Evolutionary conservation across 352 stramenopile species (phyloP).

Genomic region (Phytophthora nicotianae): DNA sequence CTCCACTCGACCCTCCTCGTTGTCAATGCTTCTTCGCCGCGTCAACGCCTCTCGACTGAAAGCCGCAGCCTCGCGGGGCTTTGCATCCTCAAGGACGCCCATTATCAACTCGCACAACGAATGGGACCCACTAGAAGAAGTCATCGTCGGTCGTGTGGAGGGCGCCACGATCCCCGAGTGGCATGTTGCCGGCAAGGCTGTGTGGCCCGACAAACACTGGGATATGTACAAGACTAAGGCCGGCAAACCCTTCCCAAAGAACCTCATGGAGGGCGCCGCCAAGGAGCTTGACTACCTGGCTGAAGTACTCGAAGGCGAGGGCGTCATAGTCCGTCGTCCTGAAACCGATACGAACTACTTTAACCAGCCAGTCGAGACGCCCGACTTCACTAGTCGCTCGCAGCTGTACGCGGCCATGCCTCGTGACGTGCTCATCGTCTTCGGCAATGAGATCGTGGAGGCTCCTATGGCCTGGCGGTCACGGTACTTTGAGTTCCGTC

Average conservation of each 20-base stretch:
- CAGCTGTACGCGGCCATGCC: conserved; percentile 91
- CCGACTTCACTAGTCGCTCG: conserved; percentile 84
- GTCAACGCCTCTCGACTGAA: conserved; percentile 12
- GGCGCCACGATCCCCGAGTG: conserved; percentile 92
- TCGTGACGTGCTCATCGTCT: conserved; percentile 87
- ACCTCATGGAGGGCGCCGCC: conserved; percentile 75
- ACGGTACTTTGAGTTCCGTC: conserved; percentile 91
- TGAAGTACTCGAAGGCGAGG: conserved; percentile 83
- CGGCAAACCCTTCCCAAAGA: conserved; percentile 75
- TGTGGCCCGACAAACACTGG: conserved; percentile 90
- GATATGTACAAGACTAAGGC: conserved; percentile 91
- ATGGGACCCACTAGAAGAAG: conserved; percentile 90
- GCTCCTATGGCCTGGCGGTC: conserved; percentile 91
- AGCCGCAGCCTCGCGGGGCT: conserved; percentile 8
- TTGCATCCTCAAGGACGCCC: conserved; percentile 43
- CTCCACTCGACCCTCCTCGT: neutral
- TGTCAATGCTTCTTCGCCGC: conserved; percentile 15
- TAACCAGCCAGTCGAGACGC: conserved; percentile 74
- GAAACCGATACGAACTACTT: conserved; percentile 76
- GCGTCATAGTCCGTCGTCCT: conserved; percentile 82
- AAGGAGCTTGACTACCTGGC: conserved; percentile 90
- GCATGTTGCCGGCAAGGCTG: conserved; percentile 89
- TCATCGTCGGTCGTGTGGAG: conserved; percentile 90
- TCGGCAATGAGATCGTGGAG: conserved; percentile 91
- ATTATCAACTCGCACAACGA: conserved; percentile 93